phyloP scores from a whole-genome alignment of 164 flowering plant species.

The Akebia trifoliata region DNA sequence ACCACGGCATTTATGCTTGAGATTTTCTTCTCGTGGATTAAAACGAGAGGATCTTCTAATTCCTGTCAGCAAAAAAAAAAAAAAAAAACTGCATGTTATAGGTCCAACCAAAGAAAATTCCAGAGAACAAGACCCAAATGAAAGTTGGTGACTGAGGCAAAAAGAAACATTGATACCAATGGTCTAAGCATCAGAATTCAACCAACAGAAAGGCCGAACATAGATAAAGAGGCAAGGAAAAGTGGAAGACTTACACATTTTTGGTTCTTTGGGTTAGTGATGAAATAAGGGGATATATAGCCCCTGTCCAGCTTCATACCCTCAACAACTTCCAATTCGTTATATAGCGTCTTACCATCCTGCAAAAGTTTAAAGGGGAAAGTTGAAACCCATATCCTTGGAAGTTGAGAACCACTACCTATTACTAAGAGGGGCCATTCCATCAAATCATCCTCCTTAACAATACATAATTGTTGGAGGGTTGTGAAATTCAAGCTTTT shows the following conservation, averaged over 20 bases:
- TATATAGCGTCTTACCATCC: constrained; percentile 92
- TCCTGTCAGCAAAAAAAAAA: constrained; percentile 41
- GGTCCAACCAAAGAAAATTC: too few species aligned
- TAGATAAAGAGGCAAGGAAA: too few species aligned
- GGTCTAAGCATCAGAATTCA: background rate
- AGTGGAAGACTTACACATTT: constrained; percentile 92
- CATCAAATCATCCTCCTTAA: background rate
- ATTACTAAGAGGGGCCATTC: too few species aligned
- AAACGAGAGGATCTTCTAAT: constrained; percentile 81
- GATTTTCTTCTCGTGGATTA: constrained; percentile 89
- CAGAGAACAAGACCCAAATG: too few species aligned
- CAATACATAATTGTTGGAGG: background rate
- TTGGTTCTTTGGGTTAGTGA: constrained; percentile 82
- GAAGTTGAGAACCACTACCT: background rate
- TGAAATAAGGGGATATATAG: constrained; percentile 92
- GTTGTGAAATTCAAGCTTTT: too few species aligned
- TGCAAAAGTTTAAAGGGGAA: constrained; percentile 24
- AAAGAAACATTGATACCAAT: too few species aligned
- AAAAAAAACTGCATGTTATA: too few species aligned
- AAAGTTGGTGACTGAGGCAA: too few species aligned
- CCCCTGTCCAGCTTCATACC: constrained; percentile 99
- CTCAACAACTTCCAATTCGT: constrained; percentile 96
- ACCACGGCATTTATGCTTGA: constrained; percentile 75
- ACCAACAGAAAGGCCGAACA: too few species aligned
- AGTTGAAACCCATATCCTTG: too few species aligned